Conservation (phyloP, 495 filamentous ascomycete species). For the Penicillium lividum region DNA sequence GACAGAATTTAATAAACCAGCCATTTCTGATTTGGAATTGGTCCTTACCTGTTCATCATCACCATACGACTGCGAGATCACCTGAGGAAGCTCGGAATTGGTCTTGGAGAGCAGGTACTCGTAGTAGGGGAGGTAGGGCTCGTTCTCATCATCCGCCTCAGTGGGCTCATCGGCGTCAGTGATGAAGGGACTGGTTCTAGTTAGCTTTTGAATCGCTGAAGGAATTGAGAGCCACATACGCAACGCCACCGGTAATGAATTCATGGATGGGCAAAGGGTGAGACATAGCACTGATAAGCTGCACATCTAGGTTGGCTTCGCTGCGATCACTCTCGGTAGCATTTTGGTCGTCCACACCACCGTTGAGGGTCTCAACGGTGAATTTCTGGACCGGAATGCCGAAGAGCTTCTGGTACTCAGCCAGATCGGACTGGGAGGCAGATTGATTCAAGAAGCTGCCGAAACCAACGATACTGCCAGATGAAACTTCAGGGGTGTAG, state of each 20-base stretch:
- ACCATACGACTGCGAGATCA: constrained; percentile 71
- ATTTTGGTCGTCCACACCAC: constrained; percentile 50
- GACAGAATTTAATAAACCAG: not conserved
- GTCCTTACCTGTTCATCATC: constrained; percentile 59
- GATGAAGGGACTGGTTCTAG: constrained; percentile 42
- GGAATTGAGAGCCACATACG: constrained; percentile 24
- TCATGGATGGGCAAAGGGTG: constrained; percentile 59
- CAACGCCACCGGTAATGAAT: constrained; percentile 63
- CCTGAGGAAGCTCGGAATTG: constrained; percentile 59
- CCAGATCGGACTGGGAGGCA: constrained; percentile 40
- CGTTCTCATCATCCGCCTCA: constrained; percentile 50
- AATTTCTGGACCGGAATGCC: constrained; percentile 53
- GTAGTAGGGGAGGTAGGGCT: constrained; percentile 68
- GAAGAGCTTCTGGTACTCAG: constrained; percentile 30
- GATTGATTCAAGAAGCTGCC: constrained; percentile 56
- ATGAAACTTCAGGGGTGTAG: constrained; percentile 47
- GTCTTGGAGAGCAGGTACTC: constrained; percentile 57
- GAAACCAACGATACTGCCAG: constrained; percentile 56
- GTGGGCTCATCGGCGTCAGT: constrained; percentile 60
- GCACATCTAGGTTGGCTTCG: constrained; percentile 72
- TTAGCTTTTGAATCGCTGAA: not conserved
- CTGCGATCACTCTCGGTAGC: constrained; percentile 37
- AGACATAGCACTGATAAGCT: constrained; percentile 59
- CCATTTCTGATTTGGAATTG: not conserved
- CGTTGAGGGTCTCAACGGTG: constrained; percentile 57